Conservation (phyloP, 2,329 filamentous ascomycete genomes). For the Microthyrium microscopicum region DNA sequence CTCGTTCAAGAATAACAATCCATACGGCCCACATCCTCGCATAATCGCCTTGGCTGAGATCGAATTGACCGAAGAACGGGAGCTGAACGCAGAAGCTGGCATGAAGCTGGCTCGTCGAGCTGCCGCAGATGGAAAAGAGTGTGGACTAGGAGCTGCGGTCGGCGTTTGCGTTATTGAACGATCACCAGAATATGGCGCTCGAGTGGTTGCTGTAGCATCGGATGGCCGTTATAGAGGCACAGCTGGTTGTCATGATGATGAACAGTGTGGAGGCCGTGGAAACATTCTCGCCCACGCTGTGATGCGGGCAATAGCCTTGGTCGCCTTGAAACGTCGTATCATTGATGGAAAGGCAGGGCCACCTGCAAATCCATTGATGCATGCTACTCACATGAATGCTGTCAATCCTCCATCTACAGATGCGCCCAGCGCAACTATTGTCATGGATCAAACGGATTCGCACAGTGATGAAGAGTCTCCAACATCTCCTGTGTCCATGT, state of each 20-base stretch:
- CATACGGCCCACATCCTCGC: conserved; percentile 67
- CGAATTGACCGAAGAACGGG: conserved; percentile 44
- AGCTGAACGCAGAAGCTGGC: conserved; percentile 35
- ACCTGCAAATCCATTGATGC: no score
- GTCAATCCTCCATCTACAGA: no score
- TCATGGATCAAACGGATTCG: no score
- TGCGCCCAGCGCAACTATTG: no score
- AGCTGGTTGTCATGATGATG: conserved; percentile 9
- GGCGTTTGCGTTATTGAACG: conserved; percentile 57
- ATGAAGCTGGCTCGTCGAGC: conserved; percentile 50
- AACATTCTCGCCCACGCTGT: conserved; percentile 68
- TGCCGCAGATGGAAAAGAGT: conserved; percentile 38
- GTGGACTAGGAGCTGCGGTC: conserved; percentile 51
- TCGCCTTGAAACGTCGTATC: conserved; percentile 40
- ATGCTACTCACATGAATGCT: no score
- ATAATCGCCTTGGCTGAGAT: conserved; percentile 53
- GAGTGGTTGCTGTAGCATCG: conserved; percentile 55
- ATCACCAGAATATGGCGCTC: conserved; percentile 17
- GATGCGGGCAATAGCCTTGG: conserved; percentile 67
- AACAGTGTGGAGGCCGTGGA: conserved; percentile 30
- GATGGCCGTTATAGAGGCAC: conserved; percentile 53
- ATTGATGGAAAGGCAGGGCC: conserved; percentile 13
- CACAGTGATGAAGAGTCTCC: no score
- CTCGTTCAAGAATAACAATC: conserved; percentile 74
- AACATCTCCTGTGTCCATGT: no score